Percentiles rank a stretch among this genome's conserved stretches.
Conservation (phyloP, 176 grass and related monocot species). For the Hsuehochloa calcarea region DNA sequence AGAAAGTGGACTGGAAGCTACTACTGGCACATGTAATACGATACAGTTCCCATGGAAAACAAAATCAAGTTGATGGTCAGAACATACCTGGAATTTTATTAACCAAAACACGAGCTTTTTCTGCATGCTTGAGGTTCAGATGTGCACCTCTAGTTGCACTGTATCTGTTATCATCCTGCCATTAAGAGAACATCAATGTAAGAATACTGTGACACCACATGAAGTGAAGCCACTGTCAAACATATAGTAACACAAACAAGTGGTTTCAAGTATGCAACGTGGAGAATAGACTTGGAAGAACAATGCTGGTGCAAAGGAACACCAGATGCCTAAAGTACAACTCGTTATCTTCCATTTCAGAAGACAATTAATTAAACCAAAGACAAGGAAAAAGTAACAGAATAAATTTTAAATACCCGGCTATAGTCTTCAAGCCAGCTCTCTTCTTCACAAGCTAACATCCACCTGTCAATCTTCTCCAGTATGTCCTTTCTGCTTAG, state of each 20-base stretch:
- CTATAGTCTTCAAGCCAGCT: slow-evolving; percentile 98
- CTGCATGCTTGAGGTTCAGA: slow-evolving; percentile 90
- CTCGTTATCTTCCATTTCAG: background rate
- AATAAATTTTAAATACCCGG: slow-evolving; percentile 53
- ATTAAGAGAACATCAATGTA: background rate
- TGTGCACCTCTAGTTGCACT: slow-evolving; percentile 92
- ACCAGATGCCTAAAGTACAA: background rate
- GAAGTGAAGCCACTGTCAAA: background rate
- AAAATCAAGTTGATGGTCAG: background rate
- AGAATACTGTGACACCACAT: background rate
- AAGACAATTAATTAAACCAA: slow-evolving; percentile 14
- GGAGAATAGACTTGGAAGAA: background rate
- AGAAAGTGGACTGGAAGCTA: background rate
- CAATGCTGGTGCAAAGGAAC: background rate
- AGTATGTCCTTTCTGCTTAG: slow-evolving; percentile 88
- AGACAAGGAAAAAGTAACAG: background rate
- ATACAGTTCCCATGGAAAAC: background rate
- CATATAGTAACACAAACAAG: background rate
- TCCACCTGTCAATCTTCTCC: slow-evolving; percentile 87
- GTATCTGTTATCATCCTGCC: slow-evolving; percentile 95
- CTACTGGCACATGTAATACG: background rate
- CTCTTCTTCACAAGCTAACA: slow-evolving; percentile 94
- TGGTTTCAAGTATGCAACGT: background rate
- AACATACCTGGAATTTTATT: slow-evolving; percentile 89
- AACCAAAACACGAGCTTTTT: slow-evolving; percentile 87